Evolutionary conservation across 306 rosid species (phyloP), one percentile per base, ranked within the genome.

Genomic region (Acacia crassicarpa): DNA sequence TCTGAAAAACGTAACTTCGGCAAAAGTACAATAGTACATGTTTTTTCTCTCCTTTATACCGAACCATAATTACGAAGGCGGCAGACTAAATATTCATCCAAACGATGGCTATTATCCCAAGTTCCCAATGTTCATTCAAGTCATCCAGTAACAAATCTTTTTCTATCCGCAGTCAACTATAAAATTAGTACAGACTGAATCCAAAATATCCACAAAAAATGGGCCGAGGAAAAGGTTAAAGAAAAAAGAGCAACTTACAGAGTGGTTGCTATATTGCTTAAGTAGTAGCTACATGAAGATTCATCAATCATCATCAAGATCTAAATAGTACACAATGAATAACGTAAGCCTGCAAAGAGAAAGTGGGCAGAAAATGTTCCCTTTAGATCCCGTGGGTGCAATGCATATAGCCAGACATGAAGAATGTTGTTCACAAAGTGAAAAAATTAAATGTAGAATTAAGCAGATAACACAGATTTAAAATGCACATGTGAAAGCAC

Each of bases 271-370:
- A 80, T 49, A 70, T 53, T 70, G 80, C 77, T 63, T 78, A 56
- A 15, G 54, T 13, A 79, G 66, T 58, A 75, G 67, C 59, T 80
- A 84, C 92, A 90, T 92, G 84, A 90, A 87, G 67, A 84, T 67
- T 76, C 82, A 80, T 80, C 86, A 44, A 48, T 89, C 82, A 63
- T 94, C 90, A 46, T 86, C 93, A 2, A 86, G 83, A 53, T 92
- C 87, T 82, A 94, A 88, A 54, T 88, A 87, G 91, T 89, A 87
- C 87, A 92, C 93, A 56, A 75, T 91, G 54, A 89, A 85, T 86
- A 94, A 83, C 35, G 90, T 87, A 83, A 94, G 93, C 97, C 98
- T 94, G 97, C 92, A 91, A 80, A 85, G 46, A 77, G 59, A 81
- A 83, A 80, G 41, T 70, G 40, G 76, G 80, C 43, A 80, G 79